Base-by-base conservation (phyloP, 805 yeast species). In the Lipomyces starkeyi region DNA sequence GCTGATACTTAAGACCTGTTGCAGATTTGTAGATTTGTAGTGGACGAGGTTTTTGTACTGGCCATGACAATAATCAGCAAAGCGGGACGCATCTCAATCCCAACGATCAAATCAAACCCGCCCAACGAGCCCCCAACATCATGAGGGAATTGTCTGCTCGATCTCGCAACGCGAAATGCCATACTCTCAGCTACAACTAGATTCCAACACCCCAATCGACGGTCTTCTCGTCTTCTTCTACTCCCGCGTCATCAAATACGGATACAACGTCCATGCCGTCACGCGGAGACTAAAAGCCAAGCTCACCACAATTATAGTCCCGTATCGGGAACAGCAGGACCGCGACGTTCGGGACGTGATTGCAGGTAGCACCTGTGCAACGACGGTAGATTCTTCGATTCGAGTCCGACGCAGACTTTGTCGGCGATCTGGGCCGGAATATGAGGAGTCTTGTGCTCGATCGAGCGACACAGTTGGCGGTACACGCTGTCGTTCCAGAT, bases 241-340 rank as follows among this genome's bases (percentile, higher is more conserved):
- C 29, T 59, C 62, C n/a, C 55, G 62, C 25, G 14, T 59, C 43
- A 59, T 59, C 56, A 59, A 59, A 49, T 59, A 59, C 56, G 61
- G 61, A 3, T 35, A 17, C 52, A 37, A 35, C 32, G 9, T 58
- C 27, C 47, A 58, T n/a, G 43, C 22, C 13, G 29, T 17, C 17
- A 20, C 61, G 29, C 27, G 40, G 2, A 20, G 49, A 20, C 17
- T 58, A 13, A 58, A 58, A 22, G 14, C 34, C 17, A 53, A 22
- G 9, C 49, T 43, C 20, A 43, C 22, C 8, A 43, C 49, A 37
- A 14, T 37, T 37, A 37, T 37, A 37, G 14, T 37, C 49, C 22
- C 49, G 20, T 1, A 17, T 43, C 22, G 22, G 8, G 49, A 43
- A 17, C 49, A 11, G 49, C 49, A 43, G 2, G 49, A 43, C 11